Conservation (phyloP, 2,329 filamentous ascomycete species). For the Aspergillus neotritici region DNA sequence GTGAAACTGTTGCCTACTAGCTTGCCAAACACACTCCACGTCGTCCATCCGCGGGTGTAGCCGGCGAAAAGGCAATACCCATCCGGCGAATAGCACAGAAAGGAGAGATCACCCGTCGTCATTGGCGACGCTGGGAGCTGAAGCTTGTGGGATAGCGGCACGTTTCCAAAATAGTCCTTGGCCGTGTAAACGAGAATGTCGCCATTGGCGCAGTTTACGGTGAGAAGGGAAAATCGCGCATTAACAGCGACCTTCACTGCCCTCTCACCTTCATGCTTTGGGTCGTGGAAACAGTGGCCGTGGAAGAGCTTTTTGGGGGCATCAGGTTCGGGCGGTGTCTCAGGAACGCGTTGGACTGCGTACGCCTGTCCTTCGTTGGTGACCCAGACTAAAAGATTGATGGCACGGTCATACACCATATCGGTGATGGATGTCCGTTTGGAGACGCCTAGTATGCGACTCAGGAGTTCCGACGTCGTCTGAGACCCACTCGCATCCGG, state of each 20-base stretch:
- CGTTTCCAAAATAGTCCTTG: slow-evolving; percentile 87
- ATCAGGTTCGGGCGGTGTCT: slow-evolving; percentile 38
- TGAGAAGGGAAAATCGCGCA: slow-evolving; percentile 87
- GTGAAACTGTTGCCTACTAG: slow-evolving; percentile 77
- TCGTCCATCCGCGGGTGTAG: slow-evolving; percentile 87
- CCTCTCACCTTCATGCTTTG: slow-evolving; percentile 53
- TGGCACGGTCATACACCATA: slow-evolving; percentile 91
- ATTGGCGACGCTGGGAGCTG: slow-evolving; percentile 61
- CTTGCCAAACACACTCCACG: slow-evolving; percentile 97
- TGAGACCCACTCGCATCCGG: slow-evolving; percentile 76
- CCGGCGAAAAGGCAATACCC: slow-evolving; percentile 94
- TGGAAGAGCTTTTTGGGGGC: slow-evolving; percentile 67
- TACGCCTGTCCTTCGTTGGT: slow-evolving; percentile 83
- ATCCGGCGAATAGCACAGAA: slow-evolving; percentile 82
- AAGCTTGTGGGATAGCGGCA: slow-evolving; percentile 78
- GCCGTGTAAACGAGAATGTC: slow-evolving; percentile 85
- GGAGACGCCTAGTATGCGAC: slow-evolving; percentile 77
- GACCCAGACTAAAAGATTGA: slow-evolving; percentile 93
- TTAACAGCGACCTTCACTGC: slow-evolving; percentile 80
- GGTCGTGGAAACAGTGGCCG: slow-evolving; percentile 83
- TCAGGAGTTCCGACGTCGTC: slow-evolving; percentile 84
- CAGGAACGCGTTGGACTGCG: slow-evolving; percentile 69
- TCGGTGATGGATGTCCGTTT: slow-evolving; percentile 71
- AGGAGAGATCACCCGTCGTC: slow-evolving; percentile 65
- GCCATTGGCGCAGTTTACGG: slow-evolving; percentile 74